These are phyloP conservation scores for Coemansia sp. DNA, from an alignment of 371 early-diverging fungal species.

Conservation along the genomic window DNA sequence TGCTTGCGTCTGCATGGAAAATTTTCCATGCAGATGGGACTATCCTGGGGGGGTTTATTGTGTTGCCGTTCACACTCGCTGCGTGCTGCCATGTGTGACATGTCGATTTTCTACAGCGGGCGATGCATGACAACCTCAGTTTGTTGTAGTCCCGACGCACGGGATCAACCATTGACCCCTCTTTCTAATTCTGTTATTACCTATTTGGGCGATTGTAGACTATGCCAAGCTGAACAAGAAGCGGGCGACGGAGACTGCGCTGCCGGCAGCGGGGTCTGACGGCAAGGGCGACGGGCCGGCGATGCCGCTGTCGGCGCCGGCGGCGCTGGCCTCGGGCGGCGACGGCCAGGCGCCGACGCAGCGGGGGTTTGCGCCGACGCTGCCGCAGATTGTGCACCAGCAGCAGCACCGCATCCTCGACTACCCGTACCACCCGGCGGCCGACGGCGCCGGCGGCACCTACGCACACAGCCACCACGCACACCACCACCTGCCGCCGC, in stretches of 20 bases:
- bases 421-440: slow-evolving; percentile 7
- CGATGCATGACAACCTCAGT: too few species aligned
- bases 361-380: slow-evolving; percentile 4
- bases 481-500: slow-evolving; percentile 3
- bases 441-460: not conserved
- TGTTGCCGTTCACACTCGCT: too few species aligned
- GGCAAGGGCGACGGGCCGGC: not conserved
- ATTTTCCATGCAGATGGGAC: too few species aligned
- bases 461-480: slow-evolving; percentile 2
- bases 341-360: not conserved
- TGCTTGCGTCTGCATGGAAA: too few species aligned
- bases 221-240: slow-evolving; percentile 51
- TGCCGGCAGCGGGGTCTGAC: slow-evolving; percentile 6
- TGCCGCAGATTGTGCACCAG: slow-evolving; percentile 14
- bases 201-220: slow-evolving; percentile 29
- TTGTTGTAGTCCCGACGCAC: too few species aligned
- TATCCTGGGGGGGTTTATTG: too few species aligned
- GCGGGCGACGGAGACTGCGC: slow-evolving; percentile 33
- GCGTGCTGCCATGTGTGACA: too few species aligned
- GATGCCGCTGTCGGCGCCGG: slow-evolving; percentile 7
- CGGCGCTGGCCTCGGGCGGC: not conserved
- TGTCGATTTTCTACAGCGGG: too few species aligned
- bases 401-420: slow-evolving; percentile 17
- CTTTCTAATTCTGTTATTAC: not conserved
- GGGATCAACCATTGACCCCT: not conserved